Conservation (phyloP, 495 filamentous ascomycete genomes). For the Neurospora tetrasperma region DNA sequence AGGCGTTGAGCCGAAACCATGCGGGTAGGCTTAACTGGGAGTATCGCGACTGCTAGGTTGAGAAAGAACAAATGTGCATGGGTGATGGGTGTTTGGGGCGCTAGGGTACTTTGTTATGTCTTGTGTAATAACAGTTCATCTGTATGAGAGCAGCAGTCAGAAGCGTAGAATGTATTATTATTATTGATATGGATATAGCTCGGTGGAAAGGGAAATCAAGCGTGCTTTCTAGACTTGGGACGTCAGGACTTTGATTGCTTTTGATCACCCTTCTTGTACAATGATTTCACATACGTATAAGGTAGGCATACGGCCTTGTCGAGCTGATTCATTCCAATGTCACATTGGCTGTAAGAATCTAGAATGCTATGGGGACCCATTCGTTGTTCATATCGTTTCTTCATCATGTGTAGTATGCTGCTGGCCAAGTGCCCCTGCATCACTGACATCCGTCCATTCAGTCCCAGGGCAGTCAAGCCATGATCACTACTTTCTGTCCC, state of each 20-base stretch:
- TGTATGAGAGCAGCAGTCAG: neutral
- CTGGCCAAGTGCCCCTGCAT: neutral
- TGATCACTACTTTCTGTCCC: neutral
- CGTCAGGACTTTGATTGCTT: slow-evolving; percentile 4
- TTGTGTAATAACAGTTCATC: neutral
- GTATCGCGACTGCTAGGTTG: slow-evolving; percentile 1
- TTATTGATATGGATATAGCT: neutral
- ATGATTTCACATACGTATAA: slow-evolving; percentile 10
- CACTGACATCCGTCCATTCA: neutral
- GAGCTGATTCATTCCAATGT: neutral
- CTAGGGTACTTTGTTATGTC: neutral
- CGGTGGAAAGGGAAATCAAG: neutral
- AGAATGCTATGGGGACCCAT: neutral
- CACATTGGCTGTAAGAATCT: neutral
- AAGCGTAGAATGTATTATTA: neutral
- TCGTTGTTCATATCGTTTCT: neutral
- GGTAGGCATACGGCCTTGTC: neutral
- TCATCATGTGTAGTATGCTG: neutral
- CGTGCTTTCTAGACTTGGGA: slow-evolving; percentile 3
- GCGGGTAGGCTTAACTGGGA: too few relatives aligned
- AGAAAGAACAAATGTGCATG: slow-evolving; percentile 10
- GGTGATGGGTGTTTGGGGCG: neutral
- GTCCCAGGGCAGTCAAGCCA: neutral
- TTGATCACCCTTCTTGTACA: slow-evolving; percentile 15
- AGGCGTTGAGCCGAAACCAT: slow-evolving; percentile 9